Conservation (phyloP, 768 basidiomycete genomes). For the Lactifluus piperatus region DNA sequence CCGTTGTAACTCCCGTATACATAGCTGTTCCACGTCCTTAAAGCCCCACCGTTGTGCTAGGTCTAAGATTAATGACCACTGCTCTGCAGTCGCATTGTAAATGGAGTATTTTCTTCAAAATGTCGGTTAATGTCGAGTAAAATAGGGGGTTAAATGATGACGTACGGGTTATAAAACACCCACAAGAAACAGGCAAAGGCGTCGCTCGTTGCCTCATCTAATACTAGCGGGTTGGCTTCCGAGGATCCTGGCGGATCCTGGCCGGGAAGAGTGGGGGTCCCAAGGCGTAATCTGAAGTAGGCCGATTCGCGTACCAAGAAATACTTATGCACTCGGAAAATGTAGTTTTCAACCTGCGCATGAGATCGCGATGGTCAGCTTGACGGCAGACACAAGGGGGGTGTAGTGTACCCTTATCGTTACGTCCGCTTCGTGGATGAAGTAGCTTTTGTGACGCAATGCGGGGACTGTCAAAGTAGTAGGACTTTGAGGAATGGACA, state of each 20-base stretch:
- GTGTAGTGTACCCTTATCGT: background rate
- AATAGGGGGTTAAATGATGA: background rate
- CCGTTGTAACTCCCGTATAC: constrained; percentile 33
- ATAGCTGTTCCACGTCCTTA: constrained; percentile 31
- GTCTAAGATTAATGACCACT: constrained; percentile 35
- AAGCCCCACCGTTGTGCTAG: constrained; percentile 37
- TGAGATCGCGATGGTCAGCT: constrained; percentile 21
- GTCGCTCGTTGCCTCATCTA: constrained; percentile 23
- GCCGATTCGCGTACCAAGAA: constrained; percentile 12
- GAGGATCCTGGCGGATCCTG: constrained; percentile 25
- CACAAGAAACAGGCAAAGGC: constrained; percentile 29
- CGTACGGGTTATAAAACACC: constrained; percentile 31
- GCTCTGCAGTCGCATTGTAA: constrained; percentile 32
- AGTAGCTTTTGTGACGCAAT: constrained; percentile 5
- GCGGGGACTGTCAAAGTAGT: background rate
- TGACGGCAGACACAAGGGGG: background rate
- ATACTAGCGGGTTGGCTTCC: constrained; percentile 25
- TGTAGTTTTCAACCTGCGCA: constrained; percentile 3
- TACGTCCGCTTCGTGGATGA: constrained; percentile 5
- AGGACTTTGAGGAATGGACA: background rate
- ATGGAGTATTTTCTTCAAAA: constrained; percentile 29
- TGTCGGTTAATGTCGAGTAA: background rate
- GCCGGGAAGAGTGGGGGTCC: background rate
- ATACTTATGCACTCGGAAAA: constrained; percentile 8
- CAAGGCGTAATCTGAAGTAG: background rate